Percentiles rank a stretch among this genome's conserved stretches.
These are phyloP conservation scores for Lentinula raphanica DNA, from an alignment of 768 basidiomycete species.

Conservation along the genomic window DNA sequence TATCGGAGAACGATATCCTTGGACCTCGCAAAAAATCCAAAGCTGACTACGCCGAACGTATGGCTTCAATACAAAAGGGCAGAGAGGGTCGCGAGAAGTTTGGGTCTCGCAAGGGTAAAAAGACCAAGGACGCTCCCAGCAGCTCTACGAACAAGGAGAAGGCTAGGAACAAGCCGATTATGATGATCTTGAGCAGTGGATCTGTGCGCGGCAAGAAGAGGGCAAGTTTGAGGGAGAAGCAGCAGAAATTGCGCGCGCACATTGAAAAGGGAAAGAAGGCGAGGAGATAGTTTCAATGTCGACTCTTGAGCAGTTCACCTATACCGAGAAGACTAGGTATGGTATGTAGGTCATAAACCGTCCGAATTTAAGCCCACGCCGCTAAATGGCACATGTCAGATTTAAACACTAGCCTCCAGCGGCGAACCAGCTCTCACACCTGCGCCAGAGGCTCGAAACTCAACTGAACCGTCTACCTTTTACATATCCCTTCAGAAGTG, in stretches of 20 bases:
- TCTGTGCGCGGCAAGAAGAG: constrained; percentile 82
- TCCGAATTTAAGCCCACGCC: no score
- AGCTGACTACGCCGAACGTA: constrained; percentile 87
- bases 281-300: not conserved
- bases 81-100: constrained; percentile 94
- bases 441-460: no score
- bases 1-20: constrained; percentile 88
- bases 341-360: no score
- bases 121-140: constrained; percentile 74
- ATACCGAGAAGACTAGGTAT: no score
- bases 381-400: no score
- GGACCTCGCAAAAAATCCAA: constrained; percentile 93
- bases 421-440: no score
- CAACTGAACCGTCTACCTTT: no score
- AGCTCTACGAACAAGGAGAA: constrained; percentile 92
- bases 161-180: constrained; percentile 88
- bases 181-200: constrained; percentile 83
- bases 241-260: constrained; percentile 70
- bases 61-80: constrained; percentile 88
- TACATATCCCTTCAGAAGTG: no score
- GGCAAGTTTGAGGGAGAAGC: constrained; percentile 75
- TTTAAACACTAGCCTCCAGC: no score
- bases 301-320: no score
- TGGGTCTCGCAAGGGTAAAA: constrained; percentile 87
- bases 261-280: constrained; percentile 63